These are phyloP conservation scores for Wickerhamiella brachini DNA, from an alignment of 805 yeast genomes.

Conservation along the genomic window DNA sequence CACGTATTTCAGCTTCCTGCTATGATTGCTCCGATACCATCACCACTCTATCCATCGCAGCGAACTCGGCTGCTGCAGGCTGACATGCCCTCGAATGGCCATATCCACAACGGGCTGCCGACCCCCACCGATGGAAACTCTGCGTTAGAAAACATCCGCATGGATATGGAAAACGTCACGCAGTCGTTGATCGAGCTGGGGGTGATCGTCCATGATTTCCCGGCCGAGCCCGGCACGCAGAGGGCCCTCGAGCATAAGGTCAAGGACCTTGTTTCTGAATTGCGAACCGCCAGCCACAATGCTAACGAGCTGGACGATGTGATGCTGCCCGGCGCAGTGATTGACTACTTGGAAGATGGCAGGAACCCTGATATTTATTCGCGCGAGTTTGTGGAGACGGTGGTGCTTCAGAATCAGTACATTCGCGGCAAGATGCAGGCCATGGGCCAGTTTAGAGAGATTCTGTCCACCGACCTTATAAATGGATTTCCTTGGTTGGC, in stretches of 20 bases:
- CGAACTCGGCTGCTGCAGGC: no score
- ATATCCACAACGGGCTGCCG: constrained; percentile 10
- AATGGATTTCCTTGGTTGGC: constrained; percentile 70
- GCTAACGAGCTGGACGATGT: constrained; percentile 11
- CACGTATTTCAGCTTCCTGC: no score
- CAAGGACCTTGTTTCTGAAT: constrained; percentile 11
- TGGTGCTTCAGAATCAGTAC: constrained; percentile 79
- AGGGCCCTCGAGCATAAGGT: constrained; percentile 32
- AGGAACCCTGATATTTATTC: constrained; percentile 95
- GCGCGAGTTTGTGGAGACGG: constrained; percentile 88
- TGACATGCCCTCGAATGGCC: neutral
- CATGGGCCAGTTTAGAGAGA: constrained; percentile 43
- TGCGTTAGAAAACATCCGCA: constrained; percentile 16
- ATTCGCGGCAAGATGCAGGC: constrained; percentile 75
- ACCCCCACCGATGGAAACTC: constrained; percentile 12
- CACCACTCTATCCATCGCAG: no score
- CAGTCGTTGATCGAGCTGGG: constrained; percentile 84
- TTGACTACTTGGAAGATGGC: constrained; percentile 88
- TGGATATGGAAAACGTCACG: constrained; percentile 38
- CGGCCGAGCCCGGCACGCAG: constrained; percentile 58
- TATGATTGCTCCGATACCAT: no score
- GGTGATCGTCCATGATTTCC: constrained; percentile 83
- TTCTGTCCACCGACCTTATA: constrained; percentile 52
- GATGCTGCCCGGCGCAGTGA: constrained; percentile 57
- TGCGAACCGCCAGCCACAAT: constrained; percentile 7